Evolutionary conservation across 2,329 filamentous ascomycete species (phyloP).

Genomic region (Colletotrichum echinochloae): DNA sequence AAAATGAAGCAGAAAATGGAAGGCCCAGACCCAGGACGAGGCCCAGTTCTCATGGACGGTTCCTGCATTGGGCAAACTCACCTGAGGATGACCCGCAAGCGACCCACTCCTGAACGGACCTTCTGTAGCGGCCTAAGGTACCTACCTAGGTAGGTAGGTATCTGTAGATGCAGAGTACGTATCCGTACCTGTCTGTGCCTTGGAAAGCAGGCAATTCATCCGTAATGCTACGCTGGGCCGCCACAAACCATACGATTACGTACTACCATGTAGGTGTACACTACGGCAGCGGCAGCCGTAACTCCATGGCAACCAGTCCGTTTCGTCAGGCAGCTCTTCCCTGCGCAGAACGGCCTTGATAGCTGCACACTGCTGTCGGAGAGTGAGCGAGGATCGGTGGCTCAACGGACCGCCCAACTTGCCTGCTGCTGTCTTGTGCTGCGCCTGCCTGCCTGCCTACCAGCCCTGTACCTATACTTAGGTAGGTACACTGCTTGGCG

Average conservation of each 20-base stretch:
- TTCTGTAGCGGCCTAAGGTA: too few species aligned
- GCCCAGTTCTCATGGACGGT: constrained; percentile 8
- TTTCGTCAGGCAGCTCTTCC: too few species aligned
- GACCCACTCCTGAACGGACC: constrained; percentile 23
- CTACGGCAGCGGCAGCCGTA: neutral
- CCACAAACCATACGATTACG: neutral
- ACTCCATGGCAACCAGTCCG: neutral
- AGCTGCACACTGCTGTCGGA: too few species aligned
- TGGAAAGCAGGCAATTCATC: neutral
- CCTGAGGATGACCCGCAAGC: constrained; percentile 13
- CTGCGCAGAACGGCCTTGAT: too few species aligned
- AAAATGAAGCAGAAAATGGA: constrained; percentile 12
- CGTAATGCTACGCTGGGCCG: neutral
- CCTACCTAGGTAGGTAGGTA: too few species aligned
- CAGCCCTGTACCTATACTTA: too few species aligned
- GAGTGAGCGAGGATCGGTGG: constrained; percentile 32
- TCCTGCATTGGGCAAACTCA: constrained; percentile 18
- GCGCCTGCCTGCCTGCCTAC: too few species aligned
- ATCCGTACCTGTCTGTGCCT: neutral
- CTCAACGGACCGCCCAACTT: constrained; percentile 29
- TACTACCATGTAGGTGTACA: neutral
- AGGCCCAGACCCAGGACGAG: neutral
- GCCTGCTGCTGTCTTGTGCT: too few species aligned
- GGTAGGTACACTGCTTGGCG: neutral
- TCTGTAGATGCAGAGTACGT: constrained; percentile 1